A percentile compares a stretch with the other conserved stretches of the same genome.
Evolutionary conservation across 495 filamentous ascomycete genomes (phyloP).

Genomic region (Neurospora pannonica): DNA sequence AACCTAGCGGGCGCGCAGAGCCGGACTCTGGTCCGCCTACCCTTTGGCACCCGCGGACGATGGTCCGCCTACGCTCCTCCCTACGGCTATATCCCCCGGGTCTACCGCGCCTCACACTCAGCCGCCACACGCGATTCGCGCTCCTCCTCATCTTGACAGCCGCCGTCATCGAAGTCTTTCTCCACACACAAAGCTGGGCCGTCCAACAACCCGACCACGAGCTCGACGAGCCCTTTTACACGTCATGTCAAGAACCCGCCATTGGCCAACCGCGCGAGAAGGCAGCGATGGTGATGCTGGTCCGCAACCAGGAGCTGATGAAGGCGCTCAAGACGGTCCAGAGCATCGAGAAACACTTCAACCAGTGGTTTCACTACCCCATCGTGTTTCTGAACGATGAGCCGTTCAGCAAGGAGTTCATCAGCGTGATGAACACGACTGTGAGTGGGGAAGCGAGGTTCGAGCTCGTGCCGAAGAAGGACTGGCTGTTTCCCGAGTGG

Average conservation of each 20-base stretch:
- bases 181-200: conserved; percentile 17
- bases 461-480: conserved; percentile 60
- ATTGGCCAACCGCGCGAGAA: conserved; percentile 56
- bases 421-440: conserved; percentile 68
- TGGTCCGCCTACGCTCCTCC: neutral
- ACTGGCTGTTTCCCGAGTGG: conserved; percentile 91
- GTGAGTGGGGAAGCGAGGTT: conserved; percentile 75
- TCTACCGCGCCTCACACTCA: neutral
- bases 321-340: conserved; percentile 86
- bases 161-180: conserved; percentile 19
- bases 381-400: conserved; percentile 95
- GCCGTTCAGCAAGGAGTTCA: conserved; percentile 80
- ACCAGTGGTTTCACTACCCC: conserved; percentile 93
- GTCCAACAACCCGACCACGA: conserved; percentile 24
- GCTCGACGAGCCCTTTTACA: conserved; percentile 35
- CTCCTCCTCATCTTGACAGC: conserved; percentile 10
- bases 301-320: conserved; percentile 81
- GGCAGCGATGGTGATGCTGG: conserved; percentile 87
- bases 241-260: conserved; percentile 31
- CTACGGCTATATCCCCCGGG: neutral
- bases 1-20: neutral
- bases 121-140: neutral
- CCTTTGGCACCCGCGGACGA: neutral
- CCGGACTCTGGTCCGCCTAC: neutral
- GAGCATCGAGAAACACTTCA: conserved; percentile 94